These are phyloP conservation scores for Aspergillus baeticus DNA, from an alignment of 495 filamentous ascomycete genomes.

Conservation along the genomic window DNA sequence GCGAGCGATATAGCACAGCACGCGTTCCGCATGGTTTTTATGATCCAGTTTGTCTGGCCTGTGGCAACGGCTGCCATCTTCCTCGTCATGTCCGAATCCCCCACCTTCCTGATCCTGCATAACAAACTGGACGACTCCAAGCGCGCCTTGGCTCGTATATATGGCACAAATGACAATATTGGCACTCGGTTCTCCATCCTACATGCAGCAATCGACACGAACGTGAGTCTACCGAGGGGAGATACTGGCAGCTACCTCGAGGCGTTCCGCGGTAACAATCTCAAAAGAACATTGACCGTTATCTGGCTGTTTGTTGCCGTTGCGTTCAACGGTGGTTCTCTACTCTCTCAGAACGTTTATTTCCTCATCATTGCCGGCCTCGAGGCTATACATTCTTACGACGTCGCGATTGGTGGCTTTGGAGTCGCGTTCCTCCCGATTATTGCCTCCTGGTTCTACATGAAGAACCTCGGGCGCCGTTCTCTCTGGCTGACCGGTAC, in stretches of 20 bases:
- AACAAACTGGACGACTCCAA: background rate
- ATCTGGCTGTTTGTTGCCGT: background rate
- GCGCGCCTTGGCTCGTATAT: background rate
- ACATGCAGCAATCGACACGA: too few species aligned
- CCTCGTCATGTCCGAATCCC: background rate
- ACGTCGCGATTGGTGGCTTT: slow-evolving; percentile 7
- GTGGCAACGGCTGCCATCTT: background rate
- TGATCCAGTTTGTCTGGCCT: background rate
- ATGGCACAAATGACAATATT: background rate
- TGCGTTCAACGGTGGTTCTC: background rate
- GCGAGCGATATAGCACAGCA: background rate
- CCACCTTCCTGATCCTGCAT: background rate
- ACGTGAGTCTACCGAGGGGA: too few species aligned
- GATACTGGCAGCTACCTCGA: too few species aligned
- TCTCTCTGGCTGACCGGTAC: too few species aligned
- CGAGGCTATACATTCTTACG: background rate
- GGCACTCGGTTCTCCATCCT: background rate
- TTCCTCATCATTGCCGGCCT: slow-evolving; percentile 2
- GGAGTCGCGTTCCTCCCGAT: background rate
- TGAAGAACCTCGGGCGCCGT: too few species aligned
- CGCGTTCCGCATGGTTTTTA: slow-evolving; percentile 1
- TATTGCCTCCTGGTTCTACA: too few species aligned
- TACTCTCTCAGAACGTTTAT: slow-evolving; percentile 8
- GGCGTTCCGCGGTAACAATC: background rate
- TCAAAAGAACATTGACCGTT: slow-evolving; percentile 2